Evolutionary conservation across 1,139 yeast species (phyloP).

Genomic region (Eremothecium gossypii): DNA sequence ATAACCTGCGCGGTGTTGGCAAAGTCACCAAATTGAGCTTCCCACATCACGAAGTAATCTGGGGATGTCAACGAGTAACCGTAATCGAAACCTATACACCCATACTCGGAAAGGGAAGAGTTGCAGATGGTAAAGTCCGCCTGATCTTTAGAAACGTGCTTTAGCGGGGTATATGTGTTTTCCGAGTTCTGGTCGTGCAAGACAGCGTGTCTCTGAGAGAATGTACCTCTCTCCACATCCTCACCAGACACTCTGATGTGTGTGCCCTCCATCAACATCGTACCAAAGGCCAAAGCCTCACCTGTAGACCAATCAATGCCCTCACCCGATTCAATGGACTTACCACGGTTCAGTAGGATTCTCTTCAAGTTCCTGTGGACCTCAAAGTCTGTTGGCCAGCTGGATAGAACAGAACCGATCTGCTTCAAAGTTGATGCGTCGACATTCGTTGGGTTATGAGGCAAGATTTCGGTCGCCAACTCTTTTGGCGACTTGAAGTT

Average conservation of each 20-base stretch:
- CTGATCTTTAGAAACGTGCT: constrained; percentile 69
- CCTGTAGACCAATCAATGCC: constrained; percentile 99
- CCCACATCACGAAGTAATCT: constrained; percentile 96
- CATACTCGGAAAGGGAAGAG: constrained; percentile 97
- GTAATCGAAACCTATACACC: constrained; percentile 98
- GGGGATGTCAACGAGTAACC: constrained; percentile 98
- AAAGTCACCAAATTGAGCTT: constrained; percentile 99
- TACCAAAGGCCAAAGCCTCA: constrained; percentile 96
- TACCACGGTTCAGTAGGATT: constrained; percentile 79
- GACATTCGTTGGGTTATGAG: constrained; percentile 94
- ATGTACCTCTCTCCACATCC: constrained; percentile 99
- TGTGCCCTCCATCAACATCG: constrained; percentile 85
- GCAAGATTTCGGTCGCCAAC: constrained; percentile 88
- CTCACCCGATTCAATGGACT: constrained; percentile 80
- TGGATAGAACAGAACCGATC: constrained; percentile 69
- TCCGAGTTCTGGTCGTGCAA: constrained; percentile 92
- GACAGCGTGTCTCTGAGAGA: constrained; percentile 98
- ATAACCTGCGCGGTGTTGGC: constrained; percentile 99
- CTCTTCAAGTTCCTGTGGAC: constrained; percentile 95
- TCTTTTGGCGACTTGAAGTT: constrained; percentile 97
- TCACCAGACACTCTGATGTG: constrained; percentile 98
- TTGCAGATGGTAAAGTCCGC: constrained; percentile 84
- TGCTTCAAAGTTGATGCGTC: constrained; percentile 60
- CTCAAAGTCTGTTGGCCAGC: constrained; percentile 83
- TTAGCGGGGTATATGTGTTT: constrained; percentile 73